These are phyloP conservation scores for Umbelopsis vinacea DNA, from an alignment of 192 early-diverging fungal species.

Conservation along the genomic window DNA sequence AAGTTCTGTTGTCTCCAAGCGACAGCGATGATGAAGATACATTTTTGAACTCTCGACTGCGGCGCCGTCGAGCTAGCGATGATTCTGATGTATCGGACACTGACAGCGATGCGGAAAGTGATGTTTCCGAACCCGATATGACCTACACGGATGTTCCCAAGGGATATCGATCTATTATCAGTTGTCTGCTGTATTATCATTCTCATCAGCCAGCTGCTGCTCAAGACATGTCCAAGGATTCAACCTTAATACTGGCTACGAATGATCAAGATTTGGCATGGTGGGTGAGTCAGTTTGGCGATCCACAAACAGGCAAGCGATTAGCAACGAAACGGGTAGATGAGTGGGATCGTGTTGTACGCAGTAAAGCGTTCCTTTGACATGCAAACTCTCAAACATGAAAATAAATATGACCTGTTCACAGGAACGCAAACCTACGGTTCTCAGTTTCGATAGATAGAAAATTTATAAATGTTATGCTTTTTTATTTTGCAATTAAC, in stretches of 20 bases:
- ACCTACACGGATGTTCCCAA: conserved; percentile 49
- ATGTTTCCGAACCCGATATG: conserved; percentile 29
- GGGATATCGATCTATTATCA: conserved; percentile 50
- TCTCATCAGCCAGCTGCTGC: conserved; percentile 30
- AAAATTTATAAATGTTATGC: conserved; percentile 18
- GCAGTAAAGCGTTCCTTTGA: neutral
- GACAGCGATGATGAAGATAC: conserved; percentile 18
- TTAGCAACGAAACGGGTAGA: conserved; percentile 29
- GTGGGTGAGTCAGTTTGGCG: conserved; percentile 54
- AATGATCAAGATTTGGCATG: conserved; percentile 51
- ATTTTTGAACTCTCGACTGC: neutral
- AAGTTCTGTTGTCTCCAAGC: neutral
- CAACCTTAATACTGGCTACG: conserved; percentile 48
- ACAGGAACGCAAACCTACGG: neutral
- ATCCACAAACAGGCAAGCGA: conserved; percentile 28
- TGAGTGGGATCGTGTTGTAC: conserved; percentile 36
- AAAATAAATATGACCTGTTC: neutral
- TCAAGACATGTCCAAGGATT: neutral
- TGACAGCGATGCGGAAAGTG: conserved; percentile 14
- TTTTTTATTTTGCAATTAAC: conserved; percentile 26
- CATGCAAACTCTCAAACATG: neutral
- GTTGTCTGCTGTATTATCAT: conserved; percentile 49
- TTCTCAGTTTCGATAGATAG: neutral
- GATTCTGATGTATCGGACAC: conserved; percentile 23
- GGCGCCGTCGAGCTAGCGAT: neutral